Evolutionary conservation across 2,329 filamentous ascomycete species (phyloP).

Genomic region (Ophiostoma ulmi): DNA sequence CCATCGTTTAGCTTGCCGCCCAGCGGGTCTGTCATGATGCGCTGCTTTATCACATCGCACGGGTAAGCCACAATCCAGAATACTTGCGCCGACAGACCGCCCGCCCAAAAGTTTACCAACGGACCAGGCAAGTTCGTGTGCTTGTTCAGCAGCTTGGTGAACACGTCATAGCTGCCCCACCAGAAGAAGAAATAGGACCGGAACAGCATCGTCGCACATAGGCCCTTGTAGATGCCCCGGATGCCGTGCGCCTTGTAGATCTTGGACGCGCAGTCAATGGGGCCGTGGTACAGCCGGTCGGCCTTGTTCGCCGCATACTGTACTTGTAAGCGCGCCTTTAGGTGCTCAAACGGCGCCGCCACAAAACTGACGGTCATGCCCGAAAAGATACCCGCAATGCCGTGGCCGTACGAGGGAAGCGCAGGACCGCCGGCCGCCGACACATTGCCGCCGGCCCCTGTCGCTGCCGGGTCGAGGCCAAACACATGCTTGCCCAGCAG

Average conservation of each 20-base stretch:
- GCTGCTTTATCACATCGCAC: slow-evolving; percentile 88
- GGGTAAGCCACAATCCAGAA: slow-evolving; percentile 95
- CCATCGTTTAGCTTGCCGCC: slow-evolving; percentile 65
- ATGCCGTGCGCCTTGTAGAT: slow-evolving; percentile 69
- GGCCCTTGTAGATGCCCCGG: slow-evolving; percentile 75
- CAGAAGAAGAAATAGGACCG: slow-evolving; percentile 94
- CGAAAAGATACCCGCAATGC: slow-evolving; percentile 78
- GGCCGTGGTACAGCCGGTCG: slow-evolving; percentile 75
- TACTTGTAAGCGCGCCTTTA: slow-evolving; percentile 90
- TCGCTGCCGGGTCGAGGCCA: slow-evolving; percentile 37
- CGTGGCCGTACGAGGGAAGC: slow-evolving; percentile 75
- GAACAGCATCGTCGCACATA: slow-evolving; percentile 81
- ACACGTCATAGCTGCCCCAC: slow-evolving; percentile 92
- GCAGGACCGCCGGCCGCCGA: slow-evolving; percentile 39
- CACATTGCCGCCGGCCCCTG: slow-evolving; percentile 27
- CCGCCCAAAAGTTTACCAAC: slow-evolving; percentile 93
- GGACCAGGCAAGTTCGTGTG: slow-evolving; percentile 68
- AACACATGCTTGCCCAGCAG: slow-evolving; percentile 78
- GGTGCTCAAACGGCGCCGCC: slow-evolving; percentile 87
- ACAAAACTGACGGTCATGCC: slow-evolving; percentile 89
- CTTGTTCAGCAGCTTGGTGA: slow-evolving; percentile 62
- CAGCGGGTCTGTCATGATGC: slow-evolving; percentile 92
- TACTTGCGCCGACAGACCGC: slow-evolving; percentile 83
- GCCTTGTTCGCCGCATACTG: slow-evolving; percentile 81
- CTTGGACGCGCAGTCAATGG: slow-evolving; percentile 74